These are phyloP conservation scores for Nidula microcarpa DNA, from an alignment of 768 basidiomycete species.

Conservation along the genomic window DNA sequence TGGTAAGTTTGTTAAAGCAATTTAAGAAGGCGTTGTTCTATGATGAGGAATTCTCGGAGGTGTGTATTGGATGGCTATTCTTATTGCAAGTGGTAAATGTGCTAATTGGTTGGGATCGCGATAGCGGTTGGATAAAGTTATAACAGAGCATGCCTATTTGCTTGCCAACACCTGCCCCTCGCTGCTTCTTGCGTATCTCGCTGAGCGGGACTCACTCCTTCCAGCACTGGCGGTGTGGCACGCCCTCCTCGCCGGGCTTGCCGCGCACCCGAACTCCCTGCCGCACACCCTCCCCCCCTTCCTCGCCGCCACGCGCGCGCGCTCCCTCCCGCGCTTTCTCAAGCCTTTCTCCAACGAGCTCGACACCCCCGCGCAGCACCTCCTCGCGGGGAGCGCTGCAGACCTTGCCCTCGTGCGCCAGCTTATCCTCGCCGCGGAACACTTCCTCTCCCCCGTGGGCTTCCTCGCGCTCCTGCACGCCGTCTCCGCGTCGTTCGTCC, in stretches of 20 bases:
- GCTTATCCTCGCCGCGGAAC: conserved; percentile 31
- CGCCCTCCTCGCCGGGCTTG: conserved; percentile 39
- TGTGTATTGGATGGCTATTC: conserved; percentile 11
- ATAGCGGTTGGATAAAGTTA: conserved; percentile 35
- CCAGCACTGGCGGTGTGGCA: conserved; percentile 40
- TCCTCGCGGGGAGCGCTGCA: conserved; percentile 27
- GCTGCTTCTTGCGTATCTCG: conserved; percentile 51
- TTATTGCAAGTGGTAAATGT: too few relatives aligned
- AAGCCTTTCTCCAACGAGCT: conserved; percentile 40
- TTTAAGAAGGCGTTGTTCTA: conserved; percentile 52
- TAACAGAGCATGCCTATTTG: conserved; percentile 29
- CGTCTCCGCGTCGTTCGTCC: conserved; percentile 29
- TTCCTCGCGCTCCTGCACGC: conserved; percentile 25
- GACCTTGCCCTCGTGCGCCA: conserved; percentile 30
- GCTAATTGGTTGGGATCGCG: too few relatives aligned
- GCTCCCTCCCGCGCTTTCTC: conserved; percentile 40
- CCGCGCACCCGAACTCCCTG: conserved; percentile 23
- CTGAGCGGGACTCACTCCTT: conserved; percentile 31
- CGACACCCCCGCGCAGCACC: conserved; percentile 34
- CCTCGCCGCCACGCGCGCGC: conserved; percentile 35
- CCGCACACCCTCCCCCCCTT: conserved; percentile 29
- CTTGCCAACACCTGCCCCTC: conserved; percentile 37
- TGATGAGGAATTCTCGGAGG: conserved; percentile 38
- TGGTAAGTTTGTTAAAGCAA: conserved; percentile 44
- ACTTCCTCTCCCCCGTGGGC: conserved; percentile 30